Evolutionary conservation across 306 rosid species (phyloP), one percentile per base, ranked within the genome.

Genomic region (Macrotyloma uniflorum): DNA sequence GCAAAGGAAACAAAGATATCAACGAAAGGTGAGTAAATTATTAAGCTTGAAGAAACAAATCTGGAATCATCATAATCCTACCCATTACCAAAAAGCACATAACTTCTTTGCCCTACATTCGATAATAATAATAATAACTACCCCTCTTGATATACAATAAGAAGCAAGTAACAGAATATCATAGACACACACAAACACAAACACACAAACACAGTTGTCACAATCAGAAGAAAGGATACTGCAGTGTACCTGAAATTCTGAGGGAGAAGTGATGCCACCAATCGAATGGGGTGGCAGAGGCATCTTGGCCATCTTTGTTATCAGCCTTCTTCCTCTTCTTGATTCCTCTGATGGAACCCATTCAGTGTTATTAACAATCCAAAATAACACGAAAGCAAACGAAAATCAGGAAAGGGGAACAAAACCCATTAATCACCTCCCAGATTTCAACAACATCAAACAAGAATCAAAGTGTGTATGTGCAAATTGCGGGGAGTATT

Each of bases 331-430:
- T 93, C 93, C 80, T 93, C 84, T 82, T 91, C 90, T 86, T 90
- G 50, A 87, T 62, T 82, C 96, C 97, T 90, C 90, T 91, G 51
- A 90, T 82, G 88, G 98, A 94, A 84, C 93, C 92, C 98, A 93
- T 93, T 69, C 50, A 70, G 86, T 69, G 12, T 38, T 38, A 12
- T 42, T 42, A 15, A 42, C 16, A 42, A 42, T 5, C 5, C 59
- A 45, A 19, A 70, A 83, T 3, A 57, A 61, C 70, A 58, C 73
- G 51, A 42, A 16, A 18, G 8, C 19, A 47, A 74, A 79, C 51
- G 51, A 73, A 79, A 82, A 80, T 85, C 86, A 55, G 67, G 79
- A 74, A 78, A 58, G 40, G 51, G 45, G 14, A 79, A 73, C 24
- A 68, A 81, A 72, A 76, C 79, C 84, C 79, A 77, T 66, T 18